Evolutionary conservation across 805 yeast genomes (phyloP).

Genomic region (Saturnispora quitensis): DNA sequence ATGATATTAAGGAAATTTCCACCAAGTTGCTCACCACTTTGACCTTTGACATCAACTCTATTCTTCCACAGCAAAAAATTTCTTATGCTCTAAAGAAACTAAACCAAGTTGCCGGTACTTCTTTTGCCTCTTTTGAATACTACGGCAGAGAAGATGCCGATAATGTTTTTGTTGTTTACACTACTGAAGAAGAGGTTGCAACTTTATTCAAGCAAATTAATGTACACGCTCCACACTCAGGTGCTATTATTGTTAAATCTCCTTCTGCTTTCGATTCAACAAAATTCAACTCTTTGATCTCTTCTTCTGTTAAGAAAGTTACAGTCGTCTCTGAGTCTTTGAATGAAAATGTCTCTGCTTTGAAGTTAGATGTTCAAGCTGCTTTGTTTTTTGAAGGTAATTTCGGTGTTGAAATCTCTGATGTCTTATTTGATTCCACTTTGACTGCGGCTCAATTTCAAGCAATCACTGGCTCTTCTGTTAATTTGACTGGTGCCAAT

Average conservation of each 20-base stretch:
- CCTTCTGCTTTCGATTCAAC: slow-evolving; percentile 70
- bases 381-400: slow-evolving; percentile 49
- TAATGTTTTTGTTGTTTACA: slow-evolving; percentile 75
- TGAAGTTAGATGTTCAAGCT: slow-evolving; percentile 67
- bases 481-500: slow-evolving; percentile 2
- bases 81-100: slow-evolving; percentile 39
- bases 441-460: slow-evolving; percentile 26
- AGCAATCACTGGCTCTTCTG: slow-evolving; percentile 8
- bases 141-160: slow-evolving; percentile 53
- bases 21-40: slow-evolving; percentile 29
- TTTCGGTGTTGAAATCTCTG: slow-evolving; percentile 36
- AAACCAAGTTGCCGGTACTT: slow-evolving; percentile 42
- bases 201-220: slow-evolving; percentile 40
- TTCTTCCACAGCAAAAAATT: slow-evolving; percentile 28
- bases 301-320: slow-evolving; percentile 46
- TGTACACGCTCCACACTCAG: slow-evolving; percentile 22
- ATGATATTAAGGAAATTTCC: slow-evolving; percentile 32
- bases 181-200: slow-evolving; percentile 52
- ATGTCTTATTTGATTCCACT: slow-evolving; percentile 32
- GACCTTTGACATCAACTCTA: slow-evolving; percentile 17
- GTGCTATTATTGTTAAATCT: slow-evolving; percentile 65
- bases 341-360: slow-evolving; percentile 26
- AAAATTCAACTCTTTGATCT: slow-evolving; percentile 51
- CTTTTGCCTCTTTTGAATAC: slow-evolving; percentile 58
- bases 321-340: slow-evolving; percentile 57